Evolutionary conservation across 2,329 filamentous ascomycete genomes (phyloP), one percentile per base, ranked within the genome.

Genomic region (Aspergillus spinulosporus): DNA sequence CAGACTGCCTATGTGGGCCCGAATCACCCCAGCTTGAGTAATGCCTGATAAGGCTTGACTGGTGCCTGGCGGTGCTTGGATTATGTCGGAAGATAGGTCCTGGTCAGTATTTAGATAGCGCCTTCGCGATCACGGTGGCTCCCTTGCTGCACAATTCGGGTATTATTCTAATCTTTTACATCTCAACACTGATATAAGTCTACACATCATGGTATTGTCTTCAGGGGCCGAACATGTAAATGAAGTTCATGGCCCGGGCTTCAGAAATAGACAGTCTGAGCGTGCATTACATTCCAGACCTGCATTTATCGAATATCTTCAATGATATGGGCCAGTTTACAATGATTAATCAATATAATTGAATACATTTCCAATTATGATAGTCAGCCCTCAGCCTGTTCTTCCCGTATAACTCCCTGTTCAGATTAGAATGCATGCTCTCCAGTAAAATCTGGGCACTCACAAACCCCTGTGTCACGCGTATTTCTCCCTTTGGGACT

Each of bases 1-100:
- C 67, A 69, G 14, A 67, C 66, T 14, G 72, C 72, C 51, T 78
- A 73, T 52, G 67, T 67, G 0, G 63, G 2, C 71, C 75, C 1
- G 66, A 73, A 37, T 58, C 29, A 7, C 76, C 76, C 55, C 59
- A 71, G 8, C 75, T 74, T 1, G 64, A 64, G 3, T 66, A 73
- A 37, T 76, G 43, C 34, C 12, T 54, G 3, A 26, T 34, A 7
- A 15, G 26, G 3, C 34, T 34, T 8, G 15, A 14, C 3, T 9
- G n/a, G 4, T 8, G 32, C 3, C 26, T 42, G 4, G 32, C 34
- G 15, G 5, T 28, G 9, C 34, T 42, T 36, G 37, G 37, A 34
- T 42, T 49, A 7, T 36, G 52, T 8, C 44, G 34, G 4, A 29
- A 36, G 21, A 7, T 21, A 4, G 48, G 45, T 15, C 44, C 29